Base-by-base conservation (phyloP, 352 stramenopile genomes). In the Pythium folliculosum region DNA sequence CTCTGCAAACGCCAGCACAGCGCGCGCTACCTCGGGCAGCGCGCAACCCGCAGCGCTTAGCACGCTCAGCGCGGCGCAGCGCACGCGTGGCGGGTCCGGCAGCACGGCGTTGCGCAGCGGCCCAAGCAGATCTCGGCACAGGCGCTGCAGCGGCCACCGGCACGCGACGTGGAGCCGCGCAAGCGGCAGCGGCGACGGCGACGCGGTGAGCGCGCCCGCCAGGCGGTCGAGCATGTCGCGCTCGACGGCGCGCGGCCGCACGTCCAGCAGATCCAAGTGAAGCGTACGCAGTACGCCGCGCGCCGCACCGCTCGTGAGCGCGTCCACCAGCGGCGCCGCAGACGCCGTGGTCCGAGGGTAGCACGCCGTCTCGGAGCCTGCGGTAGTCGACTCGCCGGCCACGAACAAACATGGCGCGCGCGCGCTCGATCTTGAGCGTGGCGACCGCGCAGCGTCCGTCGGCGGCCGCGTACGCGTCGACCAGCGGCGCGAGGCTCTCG, bases 1-100 rank as follows among this genome's bases (percentile, higher is more conserved):
- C 16, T 50, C 37, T 0, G 21, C 55, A 17, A 62, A 23, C 17
- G 38, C 37, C 38, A 59, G 13, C 32, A 59, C 52, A 3, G n/a
- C 4, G 6, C 19, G 23, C 3, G 5, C 38, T 4, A 37, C 27
- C 21, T 60, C 35, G n/a, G 6, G 19, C 17, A 17, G 5, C 2
- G 19, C 16, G 21, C 53, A 60, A 7, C 16, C 14, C 5, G n/a
- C 35, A 16, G 35, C 53, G 14, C 35, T 8, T 13, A 60, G 19
- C 19, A 60, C 53, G 17, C 53, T 60, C 32, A 60, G 21, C 21
- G 48, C 53, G 1, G 53, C 53, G 19, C 37, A 30, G 5, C 53
- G 38, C 9, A 30, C 35, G 27, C 53, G 35, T 32, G 21, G 35
- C 35, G 53, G n/a, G 5, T 60, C 53, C 1, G 4, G 19, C 35